phyloP scores from a whole-genome alignment of 1,139 yeast genomes.

The Pneumocystis jirovecii region DNA sequence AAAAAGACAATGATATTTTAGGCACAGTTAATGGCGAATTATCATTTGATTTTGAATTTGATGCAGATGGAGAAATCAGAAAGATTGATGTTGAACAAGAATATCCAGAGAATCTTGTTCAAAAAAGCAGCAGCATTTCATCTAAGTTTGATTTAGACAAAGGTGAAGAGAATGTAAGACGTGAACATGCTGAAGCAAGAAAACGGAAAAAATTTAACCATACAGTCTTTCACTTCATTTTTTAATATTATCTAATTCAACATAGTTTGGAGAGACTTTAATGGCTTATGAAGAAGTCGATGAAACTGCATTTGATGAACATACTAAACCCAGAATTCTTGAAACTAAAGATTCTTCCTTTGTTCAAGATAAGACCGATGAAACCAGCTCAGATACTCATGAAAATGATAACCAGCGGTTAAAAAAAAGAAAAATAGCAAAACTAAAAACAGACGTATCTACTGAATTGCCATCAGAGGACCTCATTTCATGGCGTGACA shows the following conservation, averaged over 20 bases:
- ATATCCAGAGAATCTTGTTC: neutral
- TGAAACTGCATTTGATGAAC: neutral
- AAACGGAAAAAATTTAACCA: neutral
- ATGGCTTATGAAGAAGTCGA: neutral
- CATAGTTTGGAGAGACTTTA: neutral
- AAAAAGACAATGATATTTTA: slow-evolving; percentile 5
- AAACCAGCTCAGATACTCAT: neutral
- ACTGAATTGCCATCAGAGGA: neutral
- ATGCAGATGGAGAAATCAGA: slow-evolving; percentile 5
- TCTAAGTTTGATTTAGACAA: neutral
- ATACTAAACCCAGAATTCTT: neutral
- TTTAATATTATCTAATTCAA: neutral
- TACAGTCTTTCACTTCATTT: neutral
- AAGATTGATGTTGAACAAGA: neutral
- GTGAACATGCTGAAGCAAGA: neutral
- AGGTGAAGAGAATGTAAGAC: neutral
- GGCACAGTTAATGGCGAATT: slow-evolving; percentile 1
- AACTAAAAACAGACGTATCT: neutral
- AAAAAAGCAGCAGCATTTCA: neutral
- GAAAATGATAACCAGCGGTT: neutral
- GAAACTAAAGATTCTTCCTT: neutral
- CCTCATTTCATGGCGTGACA: neutral
- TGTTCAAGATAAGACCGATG: neutral
- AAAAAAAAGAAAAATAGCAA: neutral
- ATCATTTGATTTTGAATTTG: slow-evolving; percentile 9